phyloP scores from a whole-genome alignment of 2,329 filamentous ascomycete genomes.

The Neofusicoccum umdonicola region DNA sequence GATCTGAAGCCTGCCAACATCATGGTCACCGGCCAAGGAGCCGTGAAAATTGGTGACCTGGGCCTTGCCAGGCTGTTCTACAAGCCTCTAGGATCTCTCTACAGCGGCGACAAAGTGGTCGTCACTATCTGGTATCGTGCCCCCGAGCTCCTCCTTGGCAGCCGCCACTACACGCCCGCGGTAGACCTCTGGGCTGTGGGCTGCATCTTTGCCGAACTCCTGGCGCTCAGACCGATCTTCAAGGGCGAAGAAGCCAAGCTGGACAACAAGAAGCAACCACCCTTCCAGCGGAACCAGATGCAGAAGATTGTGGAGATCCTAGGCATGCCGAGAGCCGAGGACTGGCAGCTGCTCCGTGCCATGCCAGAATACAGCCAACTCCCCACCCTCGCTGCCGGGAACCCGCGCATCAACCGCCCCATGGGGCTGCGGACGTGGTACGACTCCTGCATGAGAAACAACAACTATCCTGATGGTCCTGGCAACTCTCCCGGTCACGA shows the following conservation, averaged over 20 bases:
- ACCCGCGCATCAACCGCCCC: constrained; percentile 51
- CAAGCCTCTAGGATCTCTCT: constrained; percentile 88
- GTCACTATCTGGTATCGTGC: constrained; percentile 99
- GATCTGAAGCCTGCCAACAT: constrained; percentile 98
- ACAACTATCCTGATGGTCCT: constrained; percentile 40
- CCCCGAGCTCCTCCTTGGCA: constrained; percentile 86
- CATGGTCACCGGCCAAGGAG: constrained; percentile 88
- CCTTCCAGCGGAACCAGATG: constrained; percentile 98
- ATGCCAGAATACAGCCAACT: constrained; percentile 87
- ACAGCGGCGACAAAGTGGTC: constrained; percentile 94
- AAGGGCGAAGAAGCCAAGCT: constrained; percentile 99
- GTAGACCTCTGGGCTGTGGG: constrained; percentile 98
- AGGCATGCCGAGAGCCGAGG: constrained; percentile 82
- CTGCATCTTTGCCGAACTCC: constrained; percentile 93
- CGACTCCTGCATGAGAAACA: constrained; percentile 47
- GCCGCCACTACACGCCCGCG: constrained; percentile 93
- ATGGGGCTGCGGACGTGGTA: constrained; percentile 68
- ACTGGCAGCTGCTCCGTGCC: constrained; percentile 77
- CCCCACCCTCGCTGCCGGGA: constrained; percentile 46
- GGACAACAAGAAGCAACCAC: constrained; percentile 96
- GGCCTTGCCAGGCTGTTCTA: constrained; percentile 90
- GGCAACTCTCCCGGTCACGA: constrained; percentile 52
- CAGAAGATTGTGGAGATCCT: constrained; percentile 97
- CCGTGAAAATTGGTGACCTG: constrained; percentile 92
- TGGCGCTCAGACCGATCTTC: constrained; percentile 90